Evolutionary conservation across 768 basidiomycete species (phyloP).

Genomic region (Krasilnikovozyma curviuscula): DNA sequence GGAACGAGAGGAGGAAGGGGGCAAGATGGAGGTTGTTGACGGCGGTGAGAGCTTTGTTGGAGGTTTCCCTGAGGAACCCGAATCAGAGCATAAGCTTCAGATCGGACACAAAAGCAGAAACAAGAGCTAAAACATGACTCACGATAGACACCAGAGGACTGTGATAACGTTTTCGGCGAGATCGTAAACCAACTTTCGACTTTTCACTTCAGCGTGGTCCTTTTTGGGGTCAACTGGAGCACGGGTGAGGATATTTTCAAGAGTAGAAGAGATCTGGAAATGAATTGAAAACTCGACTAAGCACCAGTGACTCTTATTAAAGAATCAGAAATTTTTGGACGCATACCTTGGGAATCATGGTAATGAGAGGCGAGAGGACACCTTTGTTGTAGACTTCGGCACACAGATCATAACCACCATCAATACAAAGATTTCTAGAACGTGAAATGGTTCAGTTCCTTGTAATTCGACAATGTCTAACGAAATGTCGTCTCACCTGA

Average conservation of each 20-base stretch:
- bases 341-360: conserved; percentile 63
- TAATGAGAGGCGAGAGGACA: conserved; percentile 53
- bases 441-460: background rate
- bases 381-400: conserved; percentile 97
- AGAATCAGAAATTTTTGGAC: too few relatives aligned
- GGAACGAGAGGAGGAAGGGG: conserved; percentile 79
- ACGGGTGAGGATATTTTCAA: conserved; percentile 45
- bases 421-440: conserved; percentile 70
- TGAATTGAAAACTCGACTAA: background rate
- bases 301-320: background rate
- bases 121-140: conserved; percentile 28
- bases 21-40: conserved; percentile 61
- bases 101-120: background rate
- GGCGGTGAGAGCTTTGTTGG: conserved; percentile 72
- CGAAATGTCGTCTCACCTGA: conserved; percentile 46
- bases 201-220: conserved; percentile 38
- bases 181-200: conserved; percentile 58
- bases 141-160: conserved; percentile 85
- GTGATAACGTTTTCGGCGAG: conserved; percentile 87
- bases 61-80: conserved; percentile 46
- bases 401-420: conserved; percentile 87
- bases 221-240: conserved; percentile 22
- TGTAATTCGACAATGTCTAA: background rate
- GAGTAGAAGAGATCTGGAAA: conserved; percentile 47
- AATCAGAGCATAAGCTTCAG: conserved; percentile 16